Percentiles rank a stretch among this genome's conserved stretches.
Conservation (phyloP, 352 stramenopile species). For the Phytopythium cucurbitacearum region DNA sequence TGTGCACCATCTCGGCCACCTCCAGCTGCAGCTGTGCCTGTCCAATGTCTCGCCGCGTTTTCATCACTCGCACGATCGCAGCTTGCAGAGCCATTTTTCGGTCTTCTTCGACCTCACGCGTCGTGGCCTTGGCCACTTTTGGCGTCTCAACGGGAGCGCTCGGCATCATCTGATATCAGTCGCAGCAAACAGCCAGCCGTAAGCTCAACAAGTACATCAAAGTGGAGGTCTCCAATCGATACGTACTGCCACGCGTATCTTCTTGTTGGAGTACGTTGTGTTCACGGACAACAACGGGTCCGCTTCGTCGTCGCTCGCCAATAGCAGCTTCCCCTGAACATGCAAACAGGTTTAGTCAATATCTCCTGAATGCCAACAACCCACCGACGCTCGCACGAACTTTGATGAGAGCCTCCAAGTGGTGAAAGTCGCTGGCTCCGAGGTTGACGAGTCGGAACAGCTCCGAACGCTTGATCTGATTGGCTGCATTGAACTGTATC, state of each 20-base stretch:
- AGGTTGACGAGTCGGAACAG: slow-evolving; percentile 60
- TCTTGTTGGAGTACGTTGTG: slow-evolving; percentile 39
- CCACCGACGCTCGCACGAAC: slow-evolving; percentile 13
- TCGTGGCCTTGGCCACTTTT: slow-evolving; percentile 42
- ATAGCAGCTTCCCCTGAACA: slow-evolving; percentile 39
- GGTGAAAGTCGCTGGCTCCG: slow-evolving; percentile 53
- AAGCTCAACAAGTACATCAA: not conserved
- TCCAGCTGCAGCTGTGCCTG: slow-evolving; percentile 59
- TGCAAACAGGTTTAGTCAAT: not conserved
- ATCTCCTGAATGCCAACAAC: not conserved
- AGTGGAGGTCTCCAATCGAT: not conserved
- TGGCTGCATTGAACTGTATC: slow-evolving; percentile 60
- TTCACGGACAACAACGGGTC: slow-evolving; percentile 39
- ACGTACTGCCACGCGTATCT: slow-evolving; percentile 46
- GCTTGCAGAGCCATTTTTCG: slow-evolving; percentile 86
- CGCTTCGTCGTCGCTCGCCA: slow-evolving; percentile 12
- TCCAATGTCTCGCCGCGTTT: slow-evolving; percentile 73
- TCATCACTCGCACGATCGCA: slow-evolving; percentile 78
- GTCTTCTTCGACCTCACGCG: slow-evolving; percentile 80
- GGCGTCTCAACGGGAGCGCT: slow-evolving; percentile 68
- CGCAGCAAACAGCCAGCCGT: not conserved
- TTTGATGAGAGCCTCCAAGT: slow-evolving; percentile 73
- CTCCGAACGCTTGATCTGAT: slow-evolving; percentile 25
- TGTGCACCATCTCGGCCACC: slow-evolving; percentile 63
- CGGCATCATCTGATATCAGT: slow-evolving; percentile 22